phyloP scores from a whole-genome alignment of 2,329 filamentous ascomycete genomes.

The Harringtonia aguacate region DNA sequence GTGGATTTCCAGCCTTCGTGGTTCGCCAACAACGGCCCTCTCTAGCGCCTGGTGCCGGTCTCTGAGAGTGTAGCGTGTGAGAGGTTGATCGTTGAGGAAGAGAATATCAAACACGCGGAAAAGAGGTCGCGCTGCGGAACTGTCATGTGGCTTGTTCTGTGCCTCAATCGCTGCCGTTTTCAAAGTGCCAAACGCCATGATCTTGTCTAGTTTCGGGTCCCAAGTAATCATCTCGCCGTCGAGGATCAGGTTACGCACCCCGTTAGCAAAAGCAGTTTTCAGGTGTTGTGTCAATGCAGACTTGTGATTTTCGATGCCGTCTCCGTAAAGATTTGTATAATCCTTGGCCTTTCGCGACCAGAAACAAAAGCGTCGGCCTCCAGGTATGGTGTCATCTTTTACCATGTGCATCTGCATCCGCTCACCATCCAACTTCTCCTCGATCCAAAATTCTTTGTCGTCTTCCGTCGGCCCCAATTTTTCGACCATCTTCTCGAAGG shows the following conservation, averaged over 20 bases:
- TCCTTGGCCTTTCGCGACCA: slow-evolving; percentile 97
- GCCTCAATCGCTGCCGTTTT: slow-evolving; percentile 82
- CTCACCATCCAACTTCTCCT: slow-evolving; percentile 95
- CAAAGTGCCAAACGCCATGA: slow-evolving; percentile 82
- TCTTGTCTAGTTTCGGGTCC: slow-evolving; percentile 76
- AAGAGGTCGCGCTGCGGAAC: slow-evolving; percentile 59
- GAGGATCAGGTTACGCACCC: slow-evolving; percentile 77
- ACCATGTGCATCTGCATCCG: slow-evolving; percentile 94
- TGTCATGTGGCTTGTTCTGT: slow-evolving; percentile 58
- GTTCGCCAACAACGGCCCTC: slow-evolving; percentile 56
- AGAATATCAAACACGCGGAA: slow-evolving; percentile 87
- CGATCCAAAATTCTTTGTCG: slow-evolving; percentile 82
- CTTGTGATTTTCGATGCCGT: slow-evolving; percentile 60
- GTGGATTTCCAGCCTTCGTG: slow-evolving; percentile 76
- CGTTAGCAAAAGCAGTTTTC: slow-evolving; percentile 61
- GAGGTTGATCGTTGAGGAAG: slow-evolving; percentile 68
- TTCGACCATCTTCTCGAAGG: slow-evolving; percentile 68
- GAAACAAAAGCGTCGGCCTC: slow-evolving; percentile 68
- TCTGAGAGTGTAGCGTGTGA: slow-evolving; percentile 74
- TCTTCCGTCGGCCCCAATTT: slow-evolving; percentile 55
- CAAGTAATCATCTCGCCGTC: slow-evolving; percentile 99
- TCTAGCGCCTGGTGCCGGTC: slow-evolving; percentile 70
- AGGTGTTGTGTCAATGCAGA: slow-evolving; percentile 74
- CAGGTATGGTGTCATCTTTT: slow-evolving; percentile 54
- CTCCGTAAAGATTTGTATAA: slow-evolving; percentile 89